Evolutionary conservation across 352 stramenopile genomes (phyloP).

Genomic region (Thalassiosira mediterranea): DNA sequence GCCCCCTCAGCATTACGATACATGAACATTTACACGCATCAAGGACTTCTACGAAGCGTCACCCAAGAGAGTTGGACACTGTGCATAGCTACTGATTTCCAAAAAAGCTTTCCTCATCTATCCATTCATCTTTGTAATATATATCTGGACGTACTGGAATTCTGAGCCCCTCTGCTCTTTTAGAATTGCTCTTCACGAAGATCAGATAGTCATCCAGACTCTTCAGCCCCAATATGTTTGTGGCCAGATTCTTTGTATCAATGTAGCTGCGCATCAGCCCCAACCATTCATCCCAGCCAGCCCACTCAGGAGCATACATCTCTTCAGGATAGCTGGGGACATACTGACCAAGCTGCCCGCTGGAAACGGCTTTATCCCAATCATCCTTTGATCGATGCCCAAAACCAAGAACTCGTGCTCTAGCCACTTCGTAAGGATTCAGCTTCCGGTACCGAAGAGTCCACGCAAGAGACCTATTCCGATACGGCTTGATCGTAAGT

Average conservation of each 20-base stretch:
- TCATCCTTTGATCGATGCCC: constrained; percentile 68
- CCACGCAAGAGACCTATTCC: constrained; percentile 66
- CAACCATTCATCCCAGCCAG: constrained; percentile 74
- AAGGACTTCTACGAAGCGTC: no score
- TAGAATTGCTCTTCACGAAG: constrained; percentile 59
- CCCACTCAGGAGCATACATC: constrained; percentile 76
- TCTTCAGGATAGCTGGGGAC: constrained; percentile 65
- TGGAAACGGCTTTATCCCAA: constrained; percentile 59
- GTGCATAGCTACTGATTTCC: constrained; percentile 17
- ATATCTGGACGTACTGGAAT: constrained; percentile 64
- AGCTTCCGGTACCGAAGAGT: constrained; percentile 64
- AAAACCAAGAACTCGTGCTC: constrained; percentile 56
- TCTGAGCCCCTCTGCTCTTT: constrained; percentile 62
- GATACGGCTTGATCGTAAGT: constrained; percentile 50
- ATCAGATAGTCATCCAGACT: constrained; percentile 58
- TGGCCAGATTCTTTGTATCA: constrained; percentile 59
- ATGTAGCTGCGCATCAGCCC: constrained; percentile 70
- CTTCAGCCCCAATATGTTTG: constrained; percentile 54
- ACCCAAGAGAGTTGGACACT: no score
- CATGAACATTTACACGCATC: no score
- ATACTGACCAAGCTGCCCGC: constrained; percentile 57
- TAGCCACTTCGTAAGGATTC: constrained; percentile 60
- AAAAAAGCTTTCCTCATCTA: constrained; percentile 46
- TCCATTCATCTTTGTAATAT: constrained; percentile 58
- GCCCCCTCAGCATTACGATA: no score